Conservation (phyloP, 441 rosid species). For the Gossypium schwendimanii region DNA sequence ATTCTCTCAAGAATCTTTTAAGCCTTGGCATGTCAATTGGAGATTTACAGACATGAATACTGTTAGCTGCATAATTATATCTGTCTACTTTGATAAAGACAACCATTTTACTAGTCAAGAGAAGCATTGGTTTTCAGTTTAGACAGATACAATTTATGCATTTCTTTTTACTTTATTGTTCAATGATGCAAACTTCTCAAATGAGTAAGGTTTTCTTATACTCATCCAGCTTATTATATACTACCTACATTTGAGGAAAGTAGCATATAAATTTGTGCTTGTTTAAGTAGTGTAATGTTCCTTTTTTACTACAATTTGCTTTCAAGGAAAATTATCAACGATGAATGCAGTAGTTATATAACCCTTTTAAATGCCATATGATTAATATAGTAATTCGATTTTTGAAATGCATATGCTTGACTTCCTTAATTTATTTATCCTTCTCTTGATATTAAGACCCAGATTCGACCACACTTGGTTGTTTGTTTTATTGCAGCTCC, state of each 20-base stretch:
- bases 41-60: not conserved
- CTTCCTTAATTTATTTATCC: not conserved
- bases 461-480: not conserved
- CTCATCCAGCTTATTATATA: constrained; percentile 16
- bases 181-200: constrained; percentile 2
- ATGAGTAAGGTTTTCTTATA: constrained; percentile 8
- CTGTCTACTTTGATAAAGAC: constrained; percentile 26
- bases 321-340: too few relatives aligned
- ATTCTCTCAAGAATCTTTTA: constrained; percentile 25
- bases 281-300: not conserved
- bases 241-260: constrained; percentile 9
- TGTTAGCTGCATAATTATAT: constrained; percentile 5
- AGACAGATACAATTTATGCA: not conserved
- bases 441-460: not conserved
- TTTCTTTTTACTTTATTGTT: too few relatives aligned
- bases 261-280: constrained; percentile 16
- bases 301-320: too few relatives aligned
- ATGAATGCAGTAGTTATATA: too few relatives aligned
- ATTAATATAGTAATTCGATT: not conserved
- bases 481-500: constrained; percentile 17
- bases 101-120: constrained; percentile 8
- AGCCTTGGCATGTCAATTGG: constrained; percentile 17
- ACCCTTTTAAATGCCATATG: not conserved
- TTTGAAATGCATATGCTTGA: not conserved
- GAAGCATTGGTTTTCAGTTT: constrained; percentile 16